Percentiles rank a stretch among this genome's conserved stretches.
phyloP scores from a whole-genome alignment of 208 protist genomes.

The Trichomonas tenax region DNA sequence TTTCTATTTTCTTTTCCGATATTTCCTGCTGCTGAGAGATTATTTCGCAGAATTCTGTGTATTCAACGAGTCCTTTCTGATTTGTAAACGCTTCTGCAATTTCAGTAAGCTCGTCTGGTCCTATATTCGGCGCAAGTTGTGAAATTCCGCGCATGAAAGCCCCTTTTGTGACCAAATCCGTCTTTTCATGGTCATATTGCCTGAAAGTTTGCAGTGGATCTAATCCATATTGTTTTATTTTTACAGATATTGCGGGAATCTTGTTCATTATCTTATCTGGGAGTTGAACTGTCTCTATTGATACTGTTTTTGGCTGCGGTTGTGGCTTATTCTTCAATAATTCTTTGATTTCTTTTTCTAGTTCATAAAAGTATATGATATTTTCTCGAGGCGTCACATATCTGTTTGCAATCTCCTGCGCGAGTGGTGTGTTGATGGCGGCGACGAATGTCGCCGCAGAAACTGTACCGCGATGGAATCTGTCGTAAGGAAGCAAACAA shows the following conservation, averaged over 20 bases:
- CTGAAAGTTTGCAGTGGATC: background rate
- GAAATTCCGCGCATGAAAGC: background rate
- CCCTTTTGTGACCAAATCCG: background rate
- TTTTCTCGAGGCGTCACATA: background rate
- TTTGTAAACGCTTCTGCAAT: background rate
- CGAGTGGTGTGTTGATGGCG: background rate
- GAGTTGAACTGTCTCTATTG: background rate
- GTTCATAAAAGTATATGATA: background rate
- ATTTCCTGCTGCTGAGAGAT: background rate
- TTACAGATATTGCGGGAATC: background rate
- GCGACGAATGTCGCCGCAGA: background rate
- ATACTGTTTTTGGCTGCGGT: background rate
- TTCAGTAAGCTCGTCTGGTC: background rate
- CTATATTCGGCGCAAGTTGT: background rate
- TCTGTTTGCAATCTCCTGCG: background rate
- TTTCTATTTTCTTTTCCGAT: background rate
- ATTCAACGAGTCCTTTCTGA: background rate
- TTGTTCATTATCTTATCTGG: background rate
- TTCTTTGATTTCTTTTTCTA: background rate
- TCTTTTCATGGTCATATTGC: background rate
- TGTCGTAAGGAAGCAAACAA: background rate
- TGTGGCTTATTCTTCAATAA: background rate
- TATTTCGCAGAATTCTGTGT: background rate
- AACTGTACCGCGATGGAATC: background rate
- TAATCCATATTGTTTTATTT: background rate